These are phyloP conservation scores for Coemansia sp. DNA, from an alignment of 192 early-diverging fungal genomes.

Conservation along the genomic window DNA sequence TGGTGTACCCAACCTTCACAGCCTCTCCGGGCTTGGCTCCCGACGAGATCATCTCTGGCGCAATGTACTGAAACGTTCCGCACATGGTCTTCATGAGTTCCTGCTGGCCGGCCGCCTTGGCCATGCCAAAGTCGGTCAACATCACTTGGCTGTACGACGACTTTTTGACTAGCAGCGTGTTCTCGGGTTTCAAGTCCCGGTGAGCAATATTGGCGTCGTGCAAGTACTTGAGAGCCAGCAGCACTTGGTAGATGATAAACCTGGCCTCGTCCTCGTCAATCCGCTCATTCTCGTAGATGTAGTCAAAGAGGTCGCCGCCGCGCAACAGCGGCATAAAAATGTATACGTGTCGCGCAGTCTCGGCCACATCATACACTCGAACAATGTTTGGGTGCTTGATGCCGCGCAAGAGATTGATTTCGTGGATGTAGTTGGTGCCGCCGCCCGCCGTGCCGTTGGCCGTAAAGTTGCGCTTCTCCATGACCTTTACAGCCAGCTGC, in stretches of 20 bases:
- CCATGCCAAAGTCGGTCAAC: constrained; percentile 88
- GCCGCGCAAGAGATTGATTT: constrained; percentile 68
- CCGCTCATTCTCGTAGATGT: constrained; percentile 61
- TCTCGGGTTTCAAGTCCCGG: constrained; percentile 76
- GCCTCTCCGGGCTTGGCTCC: constrained; percentile 28
- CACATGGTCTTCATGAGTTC: constrained; percentile 84
- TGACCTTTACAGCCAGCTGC: constrained; percentile 80
- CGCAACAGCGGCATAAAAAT: constrained; percentile 73
- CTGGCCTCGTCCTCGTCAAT: constrained; percentile 76
- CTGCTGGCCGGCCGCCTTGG: constrained; percentile 69
- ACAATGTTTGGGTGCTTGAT: constrained; percentile 72
- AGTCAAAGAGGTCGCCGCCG: constrained; percentile 89
- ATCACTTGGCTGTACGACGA: constrained; percentile 59
- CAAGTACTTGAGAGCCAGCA: constrained; percentile 72
- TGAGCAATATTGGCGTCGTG: constrained; percentile 78
- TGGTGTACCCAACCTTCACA: constrained; percentile 50
- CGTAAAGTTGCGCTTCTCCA: constrained; percentile 67
- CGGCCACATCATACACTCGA: constrained; percentile 60
- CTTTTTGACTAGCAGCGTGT: constrained; percentile 57
- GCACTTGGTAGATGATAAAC: constrained; percentile 67
- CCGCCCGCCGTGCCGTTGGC: constrained; percentile 63
- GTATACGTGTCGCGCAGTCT: constrained; percentile 58
- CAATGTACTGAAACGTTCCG: constrained; percentile 79
- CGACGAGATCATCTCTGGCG: constrained; percentile 67
- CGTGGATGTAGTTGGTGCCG: constrained; percentile 70